These are phyloP conservation scores for Annulohypoxylon bovei DNA, from an alignment of 495 filamentous ascomycete genomes.

Conservation along the genomic window DNA sequence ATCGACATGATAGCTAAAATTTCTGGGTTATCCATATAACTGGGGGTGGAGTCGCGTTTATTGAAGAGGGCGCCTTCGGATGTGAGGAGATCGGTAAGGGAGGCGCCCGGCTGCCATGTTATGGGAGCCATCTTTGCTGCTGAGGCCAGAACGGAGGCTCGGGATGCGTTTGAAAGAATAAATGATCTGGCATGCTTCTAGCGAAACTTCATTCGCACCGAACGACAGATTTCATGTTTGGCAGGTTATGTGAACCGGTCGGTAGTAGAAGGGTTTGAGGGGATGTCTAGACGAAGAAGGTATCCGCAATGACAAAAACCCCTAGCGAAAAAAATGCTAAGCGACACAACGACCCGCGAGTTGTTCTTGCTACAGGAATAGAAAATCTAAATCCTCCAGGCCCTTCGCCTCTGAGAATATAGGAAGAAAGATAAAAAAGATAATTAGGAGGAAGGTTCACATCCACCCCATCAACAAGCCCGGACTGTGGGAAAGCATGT, in stretches of 20 bases:
- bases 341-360: background rate
- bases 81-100: slow-evolving; percentile 10
- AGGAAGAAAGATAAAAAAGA: background rate
- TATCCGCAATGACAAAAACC: background rate
- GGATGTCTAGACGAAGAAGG: background rate
- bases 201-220: background rate
- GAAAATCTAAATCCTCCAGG: background rate
- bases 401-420: background rate
- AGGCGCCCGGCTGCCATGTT: slow-evolving; percentile 4
- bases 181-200: slow-evolving; percentile 32
- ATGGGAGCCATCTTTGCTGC: slow-evolving; percentile 35
- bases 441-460: slow-evolving; percentile 10
- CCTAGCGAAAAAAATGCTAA: no score
- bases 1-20: slow-evolving; percentile 40
- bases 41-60: slow-evolving; percentile 4
- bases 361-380: slow-evolving; percentile 2
- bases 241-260: background rate
- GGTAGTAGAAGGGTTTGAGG: background rate
- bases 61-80: background rate
- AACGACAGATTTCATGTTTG: slow-evolving; percentile 12
- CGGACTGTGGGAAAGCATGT: slow-evolving; percentile 28
- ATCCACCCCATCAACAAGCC: slow-evolving; percentile 14
- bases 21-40: slow-evolving; percentile 13
- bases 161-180: slow-evolving; percentile 7
- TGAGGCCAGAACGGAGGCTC: slow-evolving; percentile 23